Conservation (phyloP, 306 rosid species). For the Rosa persica region DNA sequence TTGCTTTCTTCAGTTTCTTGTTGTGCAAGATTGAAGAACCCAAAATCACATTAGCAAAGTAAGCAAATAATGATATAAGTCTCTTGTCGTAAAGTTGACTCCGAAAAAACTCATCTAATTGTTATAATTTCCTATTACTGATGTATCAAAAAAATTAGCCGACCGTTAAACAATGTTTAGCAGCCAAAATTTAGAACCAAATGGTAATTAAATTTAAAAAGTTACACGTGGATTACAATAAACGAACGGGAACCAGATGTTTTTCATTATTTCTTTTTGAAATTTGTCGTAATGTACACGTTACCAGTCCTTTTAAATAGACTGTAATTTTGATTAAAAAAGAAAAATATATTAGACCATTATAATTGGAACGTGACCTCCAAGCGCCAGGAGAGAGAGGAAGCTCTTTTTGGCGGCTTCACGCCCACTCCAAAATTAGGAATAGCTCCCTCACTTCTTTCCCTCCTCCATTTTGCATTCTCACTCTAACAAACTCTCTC, state of each 20-base stretch:
- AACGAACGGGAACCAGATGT: background rate
- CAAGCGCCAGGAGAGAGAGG: constrained; percentile 19
- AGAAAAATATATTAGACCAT: background rate
- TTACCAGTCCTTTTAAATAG: background rate
- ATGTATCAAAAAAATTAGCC: background rate
- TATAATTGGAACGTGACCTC: background rate
- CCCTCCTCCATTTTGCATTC: background rate
- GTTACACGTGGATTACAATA: background rate
- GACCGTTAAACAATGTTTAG: background rate
- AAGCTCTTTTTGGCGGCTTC: constrained; percentile 35
- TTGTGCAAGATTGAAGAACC: background rate
- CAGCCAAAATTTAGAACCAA: background rate
- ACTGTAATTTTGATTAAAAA: background rate
- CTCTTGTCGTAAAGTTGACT: no score
- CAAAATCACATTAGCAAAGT: background rate
- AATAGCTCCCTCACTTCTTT: background rate
- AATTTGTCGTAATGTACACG: no score
- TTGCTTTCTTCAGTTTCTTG: background rate
- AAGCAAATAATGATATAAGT: no score
- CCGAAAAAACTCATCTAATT: no score
- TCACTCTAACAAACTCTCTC: background rate
- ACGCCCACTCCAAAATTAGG: constrained; percentile 19
- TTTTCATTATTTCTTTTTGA: no score
- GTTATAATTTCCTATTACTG: no score
- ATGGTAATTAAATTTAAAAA: background rate